These are phyloP conservation scores for Kernera saxatilis DNA, from an alignment of 345 rosid species.

Conservation along the genomic window DNA sequence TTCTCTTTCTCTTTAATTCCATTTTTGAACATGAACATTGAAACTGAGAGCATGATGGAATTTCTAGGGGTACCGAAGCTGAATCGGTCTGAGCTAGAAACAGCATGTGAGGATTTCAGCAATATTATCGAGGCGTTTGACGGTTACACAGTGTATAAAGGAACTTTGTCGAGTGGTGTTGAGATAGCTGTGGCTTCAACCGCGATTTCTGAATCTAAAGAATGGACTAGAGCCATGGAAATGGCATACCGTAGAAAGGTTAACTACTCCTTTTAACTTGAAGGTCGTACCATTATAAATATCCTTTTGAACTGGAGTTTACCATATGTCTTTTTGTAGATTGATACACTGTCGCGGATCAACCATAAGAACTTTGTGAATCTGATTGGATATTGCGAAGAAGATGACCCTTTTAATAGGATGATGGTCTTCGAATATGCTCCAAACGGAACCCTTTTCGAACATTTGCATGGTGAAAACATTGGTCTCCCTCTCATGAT, in stretches of 20 bases:
- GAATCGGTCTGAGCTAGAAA: slow-evolving; percentile 77
- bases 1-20: neutral
- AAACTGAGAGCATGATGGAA: slow-evolving; percentile 7
- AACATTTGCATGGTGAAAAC: slow-evolving; percentile 79
- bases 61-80: slow-evolving; percentile 83
- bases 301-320: neutral
- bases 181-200: slow-evolving; percentile 95
- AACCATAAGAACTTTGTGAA: slow-evolving; percentile 96
- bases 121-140: slow-evolving; percentile 89
- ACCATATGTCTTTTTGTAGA: slow-evolving; percentile 35
- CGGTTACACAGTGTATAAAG: slow-evolving; percentile 89
- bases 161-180: slow-evolving; percentile 79
- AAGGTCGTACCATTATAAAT: neutral
- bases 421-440: slow-evolving; percentile 99
- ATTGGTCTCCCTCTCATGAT: neutral
- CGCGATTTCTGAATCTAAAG: slow-evolving; percentile 58
- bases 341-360: slow-evolving; percentile 62
- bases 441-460: slow-evolving; percentile 86
- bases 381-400: slow-evolving; percentile 82
- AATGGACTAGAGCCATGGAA: slow-evolving; percentile 90
- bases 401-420: slow-evolving; percentile 79
- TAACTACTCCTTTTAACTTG: neutral
- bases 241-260: slow-evolving; percentile 94
- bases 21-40: neutral
- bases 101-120: slow-evolving; percentile 99